Evolutionary conservation across 2,329 filamentous ascomycete species (phyloP).

Genomic region (Arthrinium phaeospermum): DNA sequence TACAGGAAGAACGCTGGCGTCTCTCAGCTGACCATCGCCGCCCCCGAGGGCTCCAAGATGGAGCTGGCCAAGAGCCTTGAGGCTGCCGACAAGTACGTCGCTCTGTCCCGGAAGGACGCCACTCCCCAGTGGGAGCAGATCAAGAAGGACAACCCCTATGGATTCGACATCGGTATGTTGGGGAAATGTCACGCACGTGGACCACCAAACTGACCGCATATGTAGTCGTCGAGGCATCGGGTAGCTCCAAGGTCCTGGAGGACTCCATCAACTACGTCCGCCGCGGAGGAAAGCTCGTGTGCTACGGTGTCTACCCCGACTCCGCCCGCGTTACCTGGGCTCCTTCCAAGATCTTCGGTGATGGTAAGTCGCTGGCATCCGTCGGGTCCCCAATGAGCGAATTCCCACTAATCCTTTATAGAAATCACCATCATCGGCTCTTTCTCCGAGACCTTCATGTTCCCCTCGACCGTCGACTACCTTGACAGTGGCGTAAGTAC

Average conservation of each 20-base stretch:
- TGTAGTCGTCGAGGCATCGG: conserved; percentile 70
- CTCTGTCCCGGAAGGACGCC: conserved; percentile 60
- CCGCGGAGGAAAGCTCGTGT: conserved; percentile 72
- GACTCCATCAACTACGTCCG: conserved; percentile 74
- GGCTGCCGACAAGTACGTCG: conserved; percentile 59
- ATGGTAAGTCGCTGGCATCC: conserved; percentile 26
- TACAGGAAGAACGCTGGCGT: conserved; percentile 60
- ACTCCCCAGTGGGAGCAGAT: conserved; percentile 66
- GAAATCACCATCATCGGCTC: conserved; percentile 77
- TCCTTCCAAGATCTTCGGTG: conserved; percentile 72
- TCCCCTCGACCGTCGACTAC: conserved; percentile 60
- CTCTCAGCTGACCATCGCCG: conserved; percentile 72
- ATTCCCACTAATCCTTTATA: conserved; percentile 19
- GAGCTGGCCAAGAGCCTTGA: conserved; percentile 66
- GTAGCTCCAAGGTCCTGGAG: conserved; percentile 71
- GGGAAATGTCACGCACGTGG: not conserved
- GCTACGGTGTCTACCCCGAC: conserved; percentile 73
- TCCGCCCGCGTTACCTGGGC: conserved; percentile 69
- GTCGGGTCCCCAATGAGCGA: not conserved
- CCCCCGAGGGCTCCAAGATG: conserved; percentile 73
- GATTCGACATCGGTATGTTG: conserved; percentile 68
- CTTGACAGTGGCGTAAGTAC: conserved; percentile 53
- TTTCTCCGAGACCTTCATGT: conserved; percentile 77
- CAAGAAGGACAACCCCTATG: conserved; percentile 70
- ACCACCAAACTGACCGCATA: conserved; percentile 23